Conservation (phyloP, 192 early-diverging fungal species). For the Allomyces macrogynus region DNA sequence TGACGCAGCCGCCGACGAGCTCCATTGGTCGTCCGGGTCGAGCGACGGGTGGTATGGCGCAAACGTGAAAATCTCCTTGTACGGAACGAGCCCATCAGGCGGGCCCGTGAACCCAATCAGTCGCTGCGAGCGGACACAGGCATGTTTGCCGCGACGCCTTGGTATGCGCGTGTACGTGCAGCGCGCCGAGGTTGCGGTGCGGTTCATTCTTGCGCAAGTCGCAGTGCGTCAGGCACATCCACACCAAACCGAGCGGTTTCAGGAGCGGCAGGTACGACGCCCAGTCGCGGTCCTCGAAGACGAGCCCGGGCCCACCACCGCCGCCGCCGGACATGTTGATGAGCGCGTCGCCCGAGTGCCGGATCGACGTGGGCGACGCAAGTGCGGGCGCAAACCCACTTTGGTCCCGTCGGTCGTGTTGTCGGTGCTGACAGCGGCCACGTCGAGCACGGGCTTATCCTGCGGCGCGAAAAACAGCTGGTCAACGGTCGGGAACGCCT, state of each 20-base stretch:
- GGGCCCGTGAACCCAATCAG: slow-evolving; percentile 59
- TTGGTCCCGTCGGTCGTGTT: too few species aligned
- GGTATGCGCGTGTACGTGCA: slow-evolving; percentile 43
- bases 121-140: slow-evolving; percentile 55
- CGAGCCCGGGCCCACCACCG: slow-evolving; percentile 16
- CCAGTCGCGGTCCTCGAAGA: slow-evolving; percentile 88
- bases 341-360: too few species aligned
- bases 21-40: not conserved
- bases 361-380: too few species aligned
- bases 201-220: slow-evolving; percentile 21
- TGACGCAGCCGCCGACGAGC: too few species aligned
- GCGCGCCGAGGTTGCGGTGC: slow-evolving; percentile 50
- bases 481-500: slow-evolving; percentile 70
- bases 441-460: slow-evolving; percentile 55
- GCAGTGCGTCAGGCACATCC: not conserved
- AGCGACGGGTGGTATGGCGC: slow-evolving; percentile 50
- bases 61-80: slow-evolving; percentile 50
- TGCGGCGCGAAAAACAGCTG: slow-evolving; percentile 58
- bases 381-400: too few species aligned
- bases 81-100: slow-evolving; percentile 36
- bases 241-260: slow-evolving; percentile 69
- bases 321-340: too few species aligned
- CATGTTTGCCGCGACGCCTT: slow-evolving; percentile 65
- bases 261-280: slow-evolving; percentile 48
- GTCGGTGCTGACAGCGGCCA: slow-evolving; percentile 22